Evolutionary conservation across 805 yeast species (phyloP).

Genomic region (Kurtzmaniella cleridarum): DNA sequence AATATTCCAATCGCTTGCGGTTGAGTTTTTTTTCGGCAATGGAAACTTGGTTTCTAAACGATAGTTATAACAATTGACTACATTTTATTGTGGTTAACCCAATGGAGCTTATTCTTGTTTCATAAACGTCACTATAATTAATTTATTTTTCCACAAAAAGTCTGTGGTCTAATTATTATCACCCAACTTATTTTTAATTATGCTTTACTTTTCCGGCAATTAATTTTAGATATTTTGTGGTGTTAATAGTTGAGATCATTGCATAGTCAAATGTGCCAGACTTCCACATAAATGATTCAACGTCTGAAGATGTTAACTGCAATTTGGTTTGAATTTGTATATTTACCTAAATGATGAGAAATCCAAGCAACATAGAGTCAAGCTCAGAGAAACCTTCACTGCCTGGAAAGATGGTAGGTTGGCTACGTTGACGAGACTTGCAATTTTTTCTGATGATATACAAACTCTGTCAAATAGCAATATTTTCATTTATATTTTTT

Average conservation of each 20-base stretch:
- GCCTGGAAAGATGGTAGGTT: conserved; percentile 45
- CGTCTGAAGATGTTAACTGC: conserved; percentile 19
- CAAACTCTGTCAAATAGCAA: not conserved
- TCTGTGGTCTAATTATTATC: not conserved
- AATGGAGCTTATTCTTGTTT: conserved; percentile 82
- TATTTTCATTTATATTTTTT: too few relatives aligned
- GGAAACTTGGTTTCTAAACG: conserved; percentile 57
- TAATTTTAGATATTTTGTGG: too few relatives aligned
- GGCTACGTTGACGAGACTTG: conserved; percentile 64
- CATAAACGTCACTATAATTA: conserved; percentile 58
- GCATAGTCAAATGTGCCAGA: conserved; percentile 69
- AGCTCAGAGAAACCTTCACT: conserved; percentile 66
- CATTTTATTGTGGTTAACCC: conserved; percentile 44
- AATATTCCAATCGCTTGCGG: not conserved
- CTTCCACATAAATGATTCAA: conserved; percentile 19
- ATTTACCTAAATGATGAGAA: conserved; percentile 55
- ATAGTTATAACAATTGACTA: conserved; percentile 69
- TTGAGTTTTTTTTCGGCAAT: conserved; percentile 47
- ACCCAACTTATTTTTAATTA: not conserved
- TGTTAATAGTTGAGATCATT: conserved; percentile 17
- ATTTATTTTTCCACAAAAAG: conserved; percentile 19
- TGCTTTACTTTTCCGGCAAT: too few relatives aligned
- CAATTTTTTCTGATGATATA: conserved; percentile 33
- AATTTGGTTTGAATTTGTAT: conserved; percentile 13
- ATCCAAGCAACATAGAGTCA: conserved; percentile 82